Evolutionary conservation across 208 protist species (phyloP).

Genomic region (Wallacemonas sp.): DNA sequence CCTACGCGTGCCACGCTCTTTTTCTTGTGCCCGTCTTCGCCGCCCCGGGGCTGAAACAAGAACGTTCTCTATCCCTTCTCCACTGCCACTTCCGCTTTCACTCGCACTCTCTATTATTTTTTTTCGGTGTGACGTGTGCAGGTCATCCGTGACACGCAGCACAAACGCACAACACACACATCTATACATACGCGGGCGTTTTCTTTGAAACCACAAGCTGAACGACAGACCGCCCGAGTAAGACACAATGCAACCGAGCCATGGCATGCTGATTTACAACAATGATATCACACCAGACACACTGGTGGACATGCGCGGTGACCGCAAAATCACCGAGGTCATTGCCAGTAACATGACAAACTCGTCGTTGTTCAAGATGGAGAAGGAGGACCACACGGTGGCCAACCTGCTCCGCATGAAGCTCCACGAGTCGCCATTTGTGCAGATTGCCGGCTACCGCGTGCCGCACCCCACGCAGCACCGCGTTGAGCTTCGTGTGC

Average conservation of each 20-base stretch:
- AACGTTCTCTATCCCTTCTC: no score
- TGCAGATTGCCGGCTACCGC: slow-evolving; percentile 87
- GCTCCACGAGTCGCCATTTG: slow-evolving; percentile 76
- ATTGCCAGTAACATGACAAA: slow-evolving; percentile 81
- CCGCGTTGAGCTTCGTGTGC: slow-evolving; percentile 83
- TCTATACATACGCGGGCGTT: no score
- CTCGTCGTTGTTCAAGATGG: slow-evolving; percentile 87
- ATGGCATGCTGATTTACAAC: slow-evolving; percentile 92
- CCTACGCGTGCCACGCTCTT: no score
- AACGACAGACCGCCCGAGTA: background rate
- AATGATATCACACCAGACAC: slow-evolving; percentile 91
- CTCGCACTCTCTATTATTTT: no score
- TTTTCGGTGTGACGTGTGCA: no score
- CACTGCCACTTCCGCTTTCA: no score
- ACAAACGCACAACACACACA: no score
- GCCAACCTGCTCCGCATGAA: slow-evolving; percentile 91
- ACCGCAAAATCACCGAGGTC: slow-evolving; percentile 81
- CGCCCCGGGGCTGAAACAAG: no score
- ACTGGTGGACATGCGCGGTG: slow-evolving; percentile 83
- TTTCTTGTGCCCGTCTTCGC: no score
- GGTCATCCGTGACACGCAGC: no score
- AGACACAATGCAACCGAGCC: slow-evolving; percentile 58
- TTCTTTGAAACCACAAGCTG: no score
- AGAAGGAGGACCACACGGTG: slow-evolving; percentile 91
- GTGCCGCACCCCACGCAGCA: slow-evolving; percentile 92